Evolutionary conservation across 495 filamentous ascomycete species (phyloP).

Genomic region (Neurospora discreta): DNA sequence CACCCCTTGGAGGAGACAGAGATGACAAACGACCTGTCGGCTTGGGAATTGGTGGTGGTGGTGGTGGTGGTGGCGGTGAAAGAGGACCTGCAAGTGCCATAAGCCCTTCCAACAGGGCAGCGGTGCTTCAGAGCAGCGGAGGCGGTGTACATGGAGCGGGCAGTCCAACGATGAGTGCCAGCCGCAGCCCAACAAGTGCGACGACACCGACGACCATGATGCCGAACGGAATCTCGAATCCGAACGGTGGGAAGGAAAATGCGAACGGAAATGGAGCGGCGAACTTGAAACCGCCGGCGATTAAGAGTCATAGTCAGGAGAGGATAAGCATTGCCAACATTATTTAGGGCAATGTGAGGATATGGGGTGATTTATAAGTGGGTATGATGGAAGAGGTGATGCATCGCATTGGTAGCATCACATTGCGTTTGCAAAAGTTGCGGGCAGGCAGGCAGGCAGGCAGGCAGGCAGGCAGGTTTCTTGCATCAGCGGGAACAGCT

Average conservation of each 20-base stretch:
- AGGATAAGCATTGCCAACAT: conserved; percentile 77
- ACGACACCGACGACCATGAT: background rate
- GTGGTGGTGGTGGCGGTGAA: background rate
- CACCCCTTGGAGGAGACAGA: background rate
- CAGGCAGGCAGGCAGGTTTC: too few relatives aligned
- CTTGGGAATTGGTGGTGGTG: background rate
- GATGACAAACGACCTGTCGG: background rate
- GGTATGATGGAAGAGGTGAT: background rate
- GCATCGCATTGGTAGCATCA: background rate
- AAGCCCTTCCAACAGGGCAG: conserved; percentile 13
- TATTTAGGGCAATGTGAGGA: conserved; percentile 32
- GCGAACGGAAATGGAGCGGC: conserved; percentile 1
- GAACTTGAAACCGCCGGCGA: conserved; percentile 15
- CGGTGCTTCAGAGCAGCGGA: conserved; percentile 26
- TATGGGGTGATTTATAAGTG: background rate
- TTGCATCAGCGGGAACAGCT: background rate
- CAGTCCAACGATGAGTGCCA: background rate
- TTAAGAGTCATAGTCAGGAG: conserved; percentile 33
- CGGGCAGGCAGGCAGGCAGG: too few relatives aligned
- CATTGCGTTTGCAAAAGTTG: background rate
- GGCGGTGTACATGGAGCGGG: conserved; percentile 16
- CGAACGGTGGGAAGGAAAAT: background rate
- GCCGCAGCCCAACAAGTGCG: background rate
- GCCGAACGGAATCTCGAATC: background rate
- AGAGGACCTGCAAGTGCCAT: background rate